Evolutionary conservation across 305 asterid species (phyloP), one percentile per base, ranked within the genome.

Genomic region (Striga hermonthica): DNA sequence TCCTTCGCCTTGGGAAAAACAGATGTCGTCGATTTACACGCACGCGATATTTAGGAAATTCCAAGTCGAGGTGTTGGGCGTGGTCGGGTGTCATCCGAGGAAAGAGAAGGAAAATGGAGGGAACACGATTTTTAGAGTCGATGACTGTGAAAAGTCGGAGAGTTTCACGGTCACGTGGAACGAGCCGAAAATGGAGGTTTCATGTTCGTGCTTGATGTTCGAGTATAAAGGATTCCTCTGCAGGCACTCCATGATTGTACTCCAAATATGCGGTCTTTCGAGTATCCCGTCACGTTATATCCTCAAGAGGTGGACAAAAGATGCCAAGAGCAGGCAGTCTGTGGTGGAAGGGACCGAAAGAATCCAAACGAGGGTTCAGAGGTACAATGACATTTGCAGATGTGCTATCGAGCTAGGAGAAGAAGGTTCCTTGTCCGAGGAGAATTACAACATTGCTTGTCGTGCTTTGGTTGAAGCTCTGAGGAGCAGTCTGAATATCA

Each of bases 1-100:
- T 0, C 98, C 98, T 54, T 91, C 98, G 40, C 98, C 98, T 36
- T 89, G 95, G 90, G 98, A 91, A 78, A 91, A 91, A 63, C 96
- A 91, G 71, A 83, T 86, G 95, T 85, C 97, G 7, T 74, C 91
- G 9, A 78, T 91, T 68, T 89, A 85, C 67, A 91, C 98, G 3
- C 95, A 91, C 68, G 82, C 95, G 2, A 83, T 91, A 69, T 91
- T 91, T 71, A 83, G 82, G 80, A 89, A 85, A 74, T 91, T 91
- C 76, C 98, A 91, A 64, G 81, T 83, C 16, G 98, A 91, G 81
- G 98, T 89, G 68, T 75, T 91, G 82, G 98, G 98, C 47, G 98
- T 87, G 52, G 95, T 91, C 13, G 98, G 95, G 48, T 91, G 98
- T 66, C 95, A 87, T 75, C 98, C 98, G 66, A 91, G 81, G 83